Conservation (phyloP, 1,139 yeast genomes). For the Suhomyces maxii region DNA sequence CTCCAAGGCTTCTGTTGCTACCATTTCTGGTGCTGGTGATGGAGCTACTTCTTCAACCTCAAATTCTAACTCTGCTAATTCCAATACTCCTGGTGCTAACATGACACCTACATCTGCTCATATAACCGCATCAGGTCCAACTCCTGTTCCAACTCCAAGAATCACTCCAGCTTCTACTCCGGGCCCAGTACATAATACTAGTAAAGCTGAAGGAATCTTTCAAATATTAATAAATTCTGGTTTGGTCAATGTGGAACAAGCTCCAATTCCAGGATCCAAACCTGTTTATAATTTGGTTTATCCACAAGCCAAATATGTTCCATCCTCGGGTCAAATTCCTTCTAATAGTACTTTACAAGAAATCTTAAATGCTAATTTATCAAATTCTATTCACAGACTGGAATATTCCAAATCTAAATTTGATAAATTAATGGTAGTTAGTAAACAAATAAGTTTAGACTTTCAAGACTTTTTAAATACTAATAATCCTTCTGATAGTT, state of each 20-base stretch:
- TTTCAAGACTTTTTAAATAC: conserved; percentile 41
- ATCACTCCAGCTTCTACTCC: conserved; percentile 10
- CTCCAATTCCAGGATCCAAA: conserved; percentile 44
- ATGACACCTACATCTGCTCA: conserved; percentile 3
- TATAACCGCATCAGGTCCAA: conserved; percentile 2
- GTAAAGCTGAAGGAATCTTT: conserved; percentile 22
- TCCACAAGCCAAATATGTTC: conserved; percentile 35
- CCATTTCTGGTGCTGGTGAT: not conserved
- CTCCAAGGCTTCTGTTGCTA: conserved; percentile 7
- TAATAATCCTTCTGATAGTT: conserved; percentile 13
- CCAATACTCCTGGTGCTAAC: conserved; percentile 8
- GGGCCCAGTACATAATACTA: conserved; percentile 4
- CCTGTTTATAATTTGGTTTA: conserved; percentile 38
- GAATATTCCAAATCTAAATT: conserved; percentile 25
- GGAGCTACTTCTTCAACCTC: not conserved
- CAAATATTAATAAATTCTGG: conserved; percentile 38
- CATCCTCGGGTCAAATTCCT: conserved; percentile 20
- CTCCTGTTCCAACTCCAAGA: conserved; percentile 12
- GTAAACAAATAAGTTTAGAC: conserved; percentile 18
- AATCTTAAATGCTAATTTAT: conserved; percentile 24
- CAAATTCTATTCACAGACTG: conserved; percentile 17
- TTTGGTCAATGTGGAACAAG: conserved; percentile 42
- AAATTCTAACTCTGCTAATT: conserved; percentile 4
- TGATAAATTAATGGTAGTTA: conserved; percentile 28
- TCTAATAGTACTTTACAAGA: conserved; percentile 36